These are phyloP conservation scores for Seiridium unicorne DNA, from an alignment of 2,329 filamentous ascomycete species.

Conservation along the genomic window DNA sequence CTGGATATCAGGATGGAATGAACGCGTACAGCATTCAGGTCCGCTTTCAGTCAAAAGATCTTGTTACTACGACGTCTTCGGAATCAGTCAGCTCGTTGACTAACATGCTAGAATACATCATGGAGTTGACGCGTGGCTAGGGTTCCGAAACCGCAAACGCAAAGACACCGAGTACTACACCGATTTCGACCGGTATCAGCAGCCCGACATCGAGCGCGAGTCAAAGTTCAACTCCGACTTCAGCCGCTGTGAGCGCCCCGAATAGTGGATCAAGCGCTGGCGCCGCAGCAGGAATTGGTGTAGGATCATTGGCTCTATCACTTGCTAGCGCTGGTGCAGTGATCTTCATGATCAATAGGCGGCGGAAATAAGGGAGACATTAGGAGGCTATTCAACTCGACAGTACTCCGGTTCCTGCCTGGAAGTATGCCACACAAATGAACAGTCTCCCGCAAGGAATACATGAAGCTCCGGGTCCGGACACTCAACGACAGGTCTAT, in stretches of 20 bases:
- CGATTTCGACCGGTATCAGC: background rate
- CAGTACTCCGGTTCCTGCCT: no score
- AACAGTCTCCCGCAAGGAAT: no score
- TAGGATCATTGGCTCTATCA: background rate
- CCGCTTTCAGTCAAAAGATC: slow-evolving; percentile 16
- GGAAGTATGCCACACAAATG: no score
- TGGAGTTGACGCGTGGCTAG: no score
- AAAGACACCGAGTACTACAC: background rate
- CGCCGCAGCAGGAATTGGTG: background rate
- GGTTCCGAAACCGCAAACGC: background rate
- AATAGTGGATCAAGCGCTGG: background rate
- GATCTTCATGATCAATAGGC: background rate
- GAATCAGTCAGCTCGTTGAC: no score
- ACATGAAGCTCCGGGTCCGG: no score
- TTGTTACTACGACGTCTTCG: slow-evolving; percentile 15
- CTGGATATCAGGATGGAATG: slow-evolving; percentile 8
- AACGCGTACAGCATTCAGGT: slow-evolving; percentile 19
- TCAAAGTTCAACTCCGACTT: background rate
- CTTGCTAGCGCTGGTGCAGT: background rate
- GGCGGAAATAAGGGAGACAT: background rate
- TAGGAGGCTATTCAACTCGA: no score
- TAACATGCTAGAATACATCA: no score
- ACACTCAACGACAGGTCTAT: no score
- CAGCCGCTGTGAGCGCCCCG: background rate
- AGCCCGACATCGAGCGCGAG: background rate